phyloP scores from a whole-genome alignment of 352 stramenopile genomes.

The Albugo laibachii region DNA sequence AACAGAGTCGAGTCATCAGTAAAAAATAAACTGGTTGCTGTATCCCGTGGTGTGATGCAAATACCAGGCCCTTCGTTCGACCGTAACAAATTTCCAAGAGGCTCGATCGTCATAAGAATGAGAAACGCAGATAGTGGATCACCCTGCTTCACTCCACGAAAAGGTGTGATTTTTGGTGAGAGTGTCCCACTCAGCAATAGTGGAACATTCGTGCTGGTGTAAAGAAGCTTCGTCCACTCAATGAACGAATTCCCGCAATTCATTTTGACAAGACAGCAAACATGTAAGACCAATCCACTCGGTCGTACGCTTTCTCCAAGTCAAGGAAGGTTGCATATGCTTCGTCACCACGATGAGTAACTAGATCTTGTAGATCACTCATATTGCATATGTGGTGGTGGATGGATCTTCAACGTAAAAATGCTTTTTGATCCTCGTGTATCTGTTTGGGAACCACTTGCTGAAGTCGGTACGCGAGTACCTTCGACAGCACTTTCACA shows the following conservation, averaged over 20 bases:
- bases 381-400: slow-evolving; percentile 8
- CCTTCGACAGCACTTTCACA: too few species aligned
- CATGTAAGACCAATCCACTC: slow-evolving; percentile 9
- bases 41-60: neutral
- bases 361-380: slow-evolving; percentile 6
- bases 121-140: slow-evolving; percentile 7
- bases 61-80: neutral
- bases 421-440: slow-evolving; percentile 6
- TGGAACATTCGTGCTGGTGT: neutral
- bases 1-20: slow-evolving; percentile 7
- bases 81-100: slow-evolving; percentile 3
- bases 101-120: slow-evolving; percentile 3
- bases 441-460: too few species aligned
- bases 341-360: neutral
- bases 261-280: slow-evolving; percentile 6
- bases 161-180: slow-evolving; percentile 4
- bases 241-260: slow-evolving; percentile 3
- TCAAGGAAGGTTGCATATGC: neutral
- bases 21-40: slow-evolving; percentile 3
- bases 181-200: slow-evolving; percentile 8
- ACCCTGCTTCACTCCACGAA: slow-evolving; percentile 6
- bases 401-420: neutral
- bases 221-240: slow-evolving; percentile 4
- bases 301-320: neutral
- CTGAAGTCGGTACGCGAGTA: too few species aligned